A percentile compares a stretch with the other conserved stretches of the same genome.
phyloP scores from a whole-genome alignment of 2,329 filamentous ascomycete species.

The Aureobasidium sp. region DNA sequence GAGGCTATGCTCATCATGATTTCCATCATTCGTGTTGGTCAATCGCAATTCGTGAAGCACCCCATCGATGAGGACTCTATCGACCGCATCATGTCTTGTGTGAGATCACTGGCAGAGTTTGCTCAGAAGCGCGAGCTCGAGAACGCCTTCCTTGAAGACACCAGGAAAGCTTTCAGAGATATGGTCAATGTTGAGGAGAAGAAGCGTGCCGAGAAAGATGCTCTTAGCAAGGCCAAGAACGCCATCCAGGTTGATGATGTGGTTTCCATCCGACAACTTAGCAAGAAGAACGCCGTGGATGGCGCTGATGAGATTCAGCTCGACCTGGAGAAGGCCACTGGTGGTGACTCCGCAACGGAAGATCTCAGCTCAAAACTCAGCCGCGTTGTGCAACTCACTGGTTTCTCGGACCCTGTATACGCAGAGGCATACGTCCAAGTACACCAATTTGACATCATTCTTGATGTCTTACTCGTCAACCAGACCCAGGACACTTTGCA shows the following conservation, averaged over 20 bases:
- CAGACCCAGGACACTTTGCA: slow-evolving; percentile 95
- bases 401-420: slow-evolving; percentile 96
- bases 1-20: slow-evolving; percentile 99
- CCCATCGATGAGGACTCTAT: slow-evolving; percentile 96
- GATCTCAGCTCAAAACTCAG: slow-evolving; percentile 90
- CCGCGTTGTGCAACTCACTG: slow-evolving; percentile 91
- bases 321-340: slow-evolving; percentile 89
- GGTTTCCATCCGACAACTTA: slow-evolving; percentile 82
- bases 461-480: slow-evolving; percentile 94
- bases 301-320: slow-evolving; percentile 77
- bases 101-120: slow-evolving; percentile 86
- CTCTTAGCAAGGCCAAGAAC: slow-evolving; percentile 82
- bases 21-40: slow-evolving; percentile 92
- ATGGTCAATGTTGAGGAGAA: slow-evolving; percentile 98
- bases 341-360: slow-evolving; percentile 74
- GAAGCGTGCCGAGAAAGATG: slow-evolving; percentile 93
- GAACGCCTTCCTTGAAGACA: slow-evolving; percentile 88
- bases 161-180: slow-evolving; percentile 85
- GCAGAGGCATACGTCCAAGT: slow-evolving; percentile 99
- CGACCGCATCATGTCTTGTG: slow-evolving; percentile 97
- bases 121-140: slow-evolving; percentile 83
- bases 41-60: slow-evolving; percentile 97
- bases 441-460: slow-evolving; percentile 95
- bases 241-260: slow-evolving; percentile 95
- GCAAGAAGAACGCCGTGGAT: slow-evolving; percentile 79